phyloP scores from a whole-genome alignment of 805 yeast species.

The Yamadazyma paraphyllophila region DNA sequence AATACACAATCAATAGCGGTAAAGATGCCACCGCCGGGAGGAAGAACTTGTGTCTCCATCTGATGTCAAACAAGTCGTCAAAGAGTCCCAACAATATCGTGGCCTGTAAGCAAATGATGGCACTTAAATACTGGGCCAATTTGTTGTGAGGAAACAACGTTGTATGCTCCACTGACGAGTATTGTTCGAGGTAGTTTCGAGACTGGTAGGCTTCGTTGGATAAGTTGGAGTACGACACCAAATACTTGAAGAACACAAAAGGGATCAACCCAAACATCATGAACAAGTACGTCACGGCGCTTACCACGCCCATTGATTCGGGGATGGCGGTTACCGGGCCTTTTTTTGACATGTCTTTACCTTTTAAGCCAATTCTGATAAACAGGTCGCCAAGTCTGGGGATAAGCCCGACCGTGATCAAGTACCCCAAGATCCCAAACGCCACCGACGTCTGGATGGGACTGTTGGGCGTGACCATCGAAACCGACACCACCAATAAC shows the following conservation, averaged over 20 bases:
- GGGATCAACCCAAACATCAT: slow-evolving; percentile 85
- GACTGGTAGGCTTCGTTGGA: slow-evolving; percentile 34
- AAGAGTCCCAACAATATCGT: slow-evolving; percentile 84
- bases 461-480: slow-evolving; percentile 32
- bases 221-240: slow-evolving; percentile 47
- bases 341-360: slow-evolving; percentile 82
- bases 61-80: slow-evolving; percentile 91
- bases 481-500: slow-evolving; percentile 17
- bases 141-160: slow-evolving; percentile 72
- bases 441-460: slow-evolving; percentile 64
- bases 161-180: slow-evolving; percentile 28
- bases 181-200: slow-evolving; percentile 35
- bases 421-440: slow-evolving; percentile 65
- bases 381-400: slow-evolving; percentile 70
- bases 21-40: slow-evolving; percentile 92
- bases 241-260: slow-evolving; percentile 74
- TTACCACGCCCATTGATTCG: slow-evolving; percentile 89
- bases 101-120: slow-evolving; percentile 77
- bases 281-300: slow-evolving; percentile 77
- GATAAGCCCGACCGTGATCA: slow-evolving; percentile 56
- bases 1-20: slow-evolving; percentile 87
- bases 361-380: slow-evolving; percentile 75
- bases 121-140: slow-evolving; percentile 82
- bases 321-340: slow-evolving; percentile 63
- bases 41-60: slow-evolving; percentile 97